These are phyloP conservation scores for Plantago major DNA, from an alignment of 257 asterid species.

Conservation along the genomic window DNA sequence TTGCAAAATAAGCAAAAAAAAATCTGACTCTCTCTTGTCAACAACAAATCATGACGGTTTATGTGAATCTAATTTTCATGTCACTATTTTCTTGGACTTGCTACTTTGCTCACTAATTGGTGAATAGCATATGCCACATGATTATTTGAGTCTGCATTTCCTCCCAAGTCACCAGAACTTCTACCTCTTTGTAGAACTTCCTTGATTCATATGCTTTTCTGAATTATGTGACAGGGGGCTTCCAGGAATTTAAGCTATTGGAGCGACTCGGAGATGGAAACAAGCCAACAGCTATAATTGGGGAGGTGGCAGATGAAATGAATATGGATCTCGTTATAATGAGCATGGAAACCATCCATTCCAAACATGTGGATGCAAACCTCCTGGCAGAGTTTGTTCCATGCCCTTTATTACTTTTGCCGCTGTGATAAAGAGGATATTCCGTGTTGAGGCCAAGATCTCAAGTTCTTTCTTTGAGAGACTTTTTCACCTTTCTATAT, in stretches of 20 bases:
- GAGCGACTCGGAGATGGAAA: constrained; percentile 93
- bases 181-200: no score
- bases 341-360: constrained; percentile 98
- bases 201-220: neutral
- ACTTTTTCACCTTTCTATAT: neutral
- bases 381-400: constrained; percentile 94
- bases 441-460: neutral
- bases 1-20: no score
- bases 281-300: constrained; percentile 88
- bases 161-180: no score
- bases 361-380: constrained; percentile 96
- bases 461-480: neutral
- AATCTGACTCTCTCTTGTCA: no score
- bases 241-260: constrained; percentile 73
- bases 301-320: constrained; percentile 96
- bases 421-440: constrained; percentile 34
- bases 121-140: no score
- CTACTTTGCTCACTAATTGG: no score
- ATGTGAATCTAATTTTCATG: no score
- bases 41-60: no score
- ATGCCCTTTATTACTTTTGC: constrained; percentile 83
- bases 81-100: no score
- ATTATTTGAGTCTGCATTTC: no score
- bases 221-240: constrained; percentile 47
- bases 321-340: constrained; percentile 84